These are phyloP conservation scores for Closterium sp. DNA, from an alignment of 139 green algal species.

Conservation along the genomic window DNA sequence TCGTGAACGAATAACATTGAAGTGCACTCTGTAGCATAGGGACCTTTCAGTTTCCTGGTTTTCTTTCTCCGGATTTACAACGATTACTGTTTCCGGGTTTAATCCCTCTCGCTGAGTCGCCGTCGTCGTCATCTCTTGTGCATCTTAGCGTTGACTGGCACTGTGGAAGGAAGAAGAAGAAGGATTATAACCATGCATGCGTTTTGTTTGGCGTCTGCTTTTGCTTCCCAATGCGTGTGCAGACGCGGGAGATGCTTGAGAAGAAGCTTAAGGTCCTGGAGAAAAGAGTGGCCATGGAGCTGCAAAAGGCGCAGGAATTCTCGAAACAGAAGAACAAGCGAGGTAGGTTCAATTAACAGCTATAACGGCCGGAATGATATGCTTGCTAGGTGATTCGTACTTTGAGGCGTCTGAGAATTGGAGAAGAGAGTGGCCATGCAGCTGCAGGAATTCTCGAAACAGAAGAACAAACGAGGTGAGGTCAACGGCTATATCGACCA, in stretches of 20 bases:
- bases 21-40: too few species aligned
- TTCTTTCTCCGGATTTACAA: neutral
- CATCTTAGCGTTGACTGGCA: neutral
- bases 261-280: constrained; percentile 85
- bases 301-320: constrained; percentile 81
- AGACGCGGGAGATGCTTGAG: constrained; percentile 88
- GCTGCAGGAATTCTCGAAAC: constrained; percentile 73
- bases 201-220: neutral
- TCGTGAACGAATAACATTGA: too few species aligned
- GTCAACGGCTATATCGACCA: neutral
- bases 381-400: neutral
- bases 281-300: constrained; percentile 77
- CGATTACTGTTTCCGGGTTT: neutral
- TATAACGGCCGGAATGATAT: too few species aligned
- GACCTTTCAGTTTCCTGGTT: too few species aligned
- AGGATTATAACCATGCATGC: neutral
- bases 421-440: constrained; percentile 81
- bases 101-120: neutral
- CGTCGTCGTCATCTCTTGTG: neutral
- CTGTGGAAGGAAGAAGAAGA: neutral
- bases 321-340: constrained; percentile 82
- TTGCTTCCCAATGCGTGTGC: constrained; percentile 7
- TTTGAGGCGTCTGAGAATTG: too few species aligned
- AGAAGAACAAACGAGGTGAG: constrained; percentile 82
- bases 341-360: constrained; percentile 36